Evolutionary conservation across 495 filamentous ascomycete species (phyloP).

Genomic region (Barbatosphaeria neglecta): DNA sequence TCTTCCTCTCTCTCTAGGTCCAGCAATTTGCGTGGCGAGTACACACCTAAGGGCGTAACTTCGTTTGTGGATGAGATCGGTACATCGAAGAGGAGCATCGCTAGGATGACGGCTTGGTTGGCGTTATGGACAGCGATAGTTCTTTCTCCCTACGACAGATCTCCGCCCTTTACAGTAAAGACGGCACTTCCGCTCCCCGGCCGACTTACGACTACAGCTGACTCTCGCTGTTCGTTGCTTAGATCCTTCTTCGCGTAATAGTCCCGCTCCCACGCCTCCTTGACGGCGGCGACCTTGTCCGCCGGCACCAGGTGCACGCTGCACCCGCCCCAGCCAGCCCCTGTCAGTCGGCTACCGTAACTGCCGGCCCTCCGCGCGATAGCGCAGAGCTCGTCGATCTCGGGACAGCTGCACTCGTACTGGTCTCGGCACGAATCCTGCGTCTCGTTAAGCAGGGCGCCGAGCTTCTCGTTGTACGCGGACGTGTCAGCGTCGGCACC

Average conservation of each 20-base stretch:
- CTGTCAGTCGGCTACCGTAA: conserved; percentile 80
- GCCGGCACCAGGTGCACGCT: conserved; percentile 85
- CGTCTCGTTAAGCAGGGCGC: conserved; percentile 79
- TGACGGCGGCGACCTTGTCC: conserved; percentile 73
- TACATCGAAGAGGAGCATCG: not conserved
- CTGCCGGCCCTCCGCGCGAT: conserved; percentile 68
- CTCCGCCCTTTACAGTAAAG: conserved; percentile 19
- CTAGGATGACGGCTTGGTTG: not conserved
- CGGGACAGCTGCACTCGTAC: conserved; percentile 83
- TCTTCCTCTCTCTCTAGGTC: too few relatives aligned
- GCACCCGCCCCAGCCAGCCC: conserved; percentile 95
- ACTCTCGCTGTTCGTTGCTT: conserved; percentile 56
- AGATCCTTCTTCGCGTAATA: conserved; percentile 78
- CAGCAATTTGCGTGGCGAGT: too few relatives aligned
- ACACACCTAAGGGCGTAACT: too few relatives aligned
- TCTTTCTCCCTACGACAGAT: not conserved
- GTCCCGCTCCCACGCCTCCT: conserved; percentile 59
- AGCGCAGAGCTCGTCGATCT: conserved; percentile 76
- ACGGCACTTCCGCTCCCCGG: conserved; percentile 62
- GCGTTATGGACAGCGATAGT: not conserved
- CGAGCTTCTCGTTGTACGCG: conserved; percentile 56
- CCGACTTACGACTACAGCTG: conserved; percentile 81
- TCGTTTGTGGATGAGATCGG: too few relatives aligned
- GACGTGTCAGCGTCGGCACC: conserved; percentile 36
- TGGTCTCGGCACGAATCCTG: conserved; percentile 72